A percentile compares a stretch with the other conserved stretches of the same genome.
phyloP scores from a whole-genome alignment of 768 basidiomycete genomes.

The Leucogyrophana mollusca region DNA sequence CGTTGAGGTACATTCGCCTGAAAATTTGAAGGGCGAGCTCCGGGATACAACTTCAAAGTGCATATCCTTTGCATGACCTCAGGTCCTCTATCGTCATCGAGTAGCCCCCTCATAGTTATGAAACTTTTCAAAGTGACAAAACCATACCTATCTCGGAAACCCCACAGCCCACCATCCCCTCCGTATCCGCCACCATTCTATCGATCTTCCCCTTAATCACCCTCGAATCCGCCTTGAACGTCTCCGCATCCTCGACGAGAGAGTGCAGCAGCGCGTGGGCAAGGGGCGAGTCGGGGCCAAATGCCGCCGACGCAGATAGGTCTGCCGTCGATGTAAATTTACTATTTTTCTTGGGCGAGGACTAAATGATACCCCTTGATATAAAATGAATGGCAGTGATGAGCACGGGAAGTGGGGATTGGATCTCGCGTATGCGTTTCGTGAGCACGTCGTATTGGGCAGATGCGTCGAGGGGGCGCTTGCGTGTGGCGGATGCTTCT shows the following conservation, averaged over 20 bases:
- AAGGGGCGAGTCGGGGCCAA: constrained; percentile 67
- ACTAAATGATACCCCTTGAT: constrained; percentile 22
- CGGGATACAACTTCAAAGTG: too few relatives aligned
- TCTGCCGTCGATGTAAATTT: constrained; percentile 6
- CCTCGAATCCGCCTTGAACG: constrained; percentile 70
- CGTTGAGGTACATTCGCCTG: too few relatives aligned
- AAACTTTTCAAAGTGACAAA: too few relatives aligned
- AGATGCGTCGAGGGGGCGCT: constrained; percentile 81
- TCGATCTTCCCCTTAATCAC: constrained; percentile 88
- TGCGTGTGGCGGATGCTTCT: constrained; percentile 70
- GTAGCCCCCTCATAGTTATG: too few relatives aligned
- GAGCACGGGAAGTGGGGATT: constrained; percentile 32
- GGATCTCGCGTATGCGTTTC: constrained; percentile 78
- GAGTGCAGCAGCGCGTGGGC: constrained; percentile 81
- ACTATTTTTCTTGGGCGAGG: constrained; percentile 43
- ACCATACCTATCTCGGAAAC: too few relatives aligned
- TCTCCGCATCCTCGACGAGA: constrained; percentile 91
- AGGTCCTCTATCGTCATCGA: too few relatives aligned
- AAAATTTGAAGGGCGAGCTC: too few relatives aligned
- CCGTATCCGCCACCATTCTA: constrained; percentile 47
- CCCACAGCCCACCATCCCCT: constrained; percentile 6
- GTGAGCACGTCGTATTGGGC: constrained; percentile 86
- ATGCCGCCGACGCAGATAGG: constrained; percentile 21
- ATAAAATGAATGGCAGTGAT: neutral
- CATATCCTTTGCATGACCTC: too few relatives aligned